Evolutionary conservation across 768 basidiomycete species (phyloP), one percentile per base, ranked within the genome.

Genomic region (Imleria badia): DNA sequence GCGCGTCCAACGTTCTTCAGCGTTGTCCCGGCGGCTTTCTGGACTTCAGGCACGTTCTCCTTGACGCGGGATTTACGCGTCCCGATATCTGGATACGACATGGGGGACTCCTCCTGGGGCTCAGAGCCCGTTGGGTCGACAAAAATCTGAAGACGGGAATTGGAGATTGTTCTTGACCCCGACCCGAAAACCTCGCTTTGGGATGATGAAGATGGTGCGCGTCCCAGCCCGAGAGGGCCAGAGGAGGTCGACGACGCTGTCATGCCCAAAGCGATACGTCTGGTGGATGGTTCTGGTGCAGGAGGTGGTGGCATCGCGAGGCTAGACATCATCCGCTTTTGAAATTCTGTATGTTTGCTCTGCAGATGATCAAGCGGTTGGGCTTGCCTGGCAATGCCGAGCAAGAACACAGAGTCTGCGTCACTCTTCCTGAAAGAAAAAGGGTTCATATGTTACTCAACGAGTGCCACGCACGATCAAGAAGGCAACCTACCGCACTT

Each of bases 351-450:
- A 65, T 95, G 86, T 60, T 87, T 81, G 48, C 74, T 78, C 68
- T 89, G 82, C 4, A 99, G 78, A 45, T 86, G 87, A 36, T 93
- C 92, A 17, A 93, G 73, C 0, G 95, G 94, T 11, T 78, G 70
- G 0, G 92, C 95, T 52, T 83, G 83, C 43, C 97, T 78, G 30
- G 89, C 87, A 46, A 98, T 89, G 1, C 94, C 97, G 5, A 99
- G 78, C n/a, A 80, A 72, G 69, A 94, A 97, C 7, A 86, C 82
- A 38, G 86, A 85, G 63, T 98, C 95, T n/a, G 96, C 94, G 55
- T 94, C 89, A 54, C 81, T 82, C 51, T 87, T 87, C 56, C 95
- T 96, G 63, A 46, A 61, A 44, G 22, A 48, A n/a, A 29, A 49
- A 12, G 39, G 13, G 40, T 3, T 7, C 23, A 31, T 3, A 29